These are phyloP conservation scores for Russula earlei DNA, from an alignment of 768 basidiomycete species.

Conservation along the genomic window DNA sequence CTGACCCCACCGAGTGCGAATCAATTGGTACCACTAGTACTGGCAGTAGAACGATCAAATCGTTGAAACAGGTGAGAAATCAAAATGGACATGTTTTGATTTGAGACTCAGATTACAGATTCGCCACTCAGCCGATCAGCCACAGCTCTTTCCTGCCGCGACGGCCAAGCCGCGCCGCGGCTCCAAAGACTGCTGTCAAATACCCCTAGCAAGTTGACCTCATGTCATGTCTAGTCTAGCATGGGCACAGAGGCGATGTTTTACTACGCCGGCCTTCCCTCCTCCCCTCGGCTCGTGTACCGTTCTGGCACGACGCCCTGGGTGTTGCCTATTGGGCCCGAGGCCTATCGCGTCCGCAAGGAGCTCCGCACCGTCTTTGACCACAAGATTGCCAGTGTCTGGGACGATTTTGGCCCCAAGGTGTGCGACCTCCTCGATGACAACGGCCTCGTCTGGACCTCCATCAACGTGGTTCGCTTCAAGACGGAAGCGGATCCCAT, in stretches of 20 bases:
- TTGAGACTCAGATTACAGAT: no score
- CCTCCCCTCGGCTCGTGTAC: not conserved
- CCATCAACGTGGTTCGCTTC: not conserved
- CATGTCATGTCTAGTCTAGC: no score
- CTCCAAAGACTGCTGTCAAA: no score
- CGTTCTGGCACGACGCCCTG: not conserved
- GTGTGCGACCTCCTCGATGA: not conserved
- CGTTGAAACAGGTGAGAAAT: no score
- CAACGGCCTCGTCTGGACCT: not conserved
- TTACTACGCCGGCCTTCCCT: not conserved
- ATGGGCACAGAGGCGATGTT: not conserved
- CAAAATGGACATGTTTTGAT: no score
- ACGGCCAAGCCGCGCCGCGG: no score
- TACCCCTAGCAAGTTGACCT: no score
- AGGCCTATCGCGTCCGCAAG: not conserved
- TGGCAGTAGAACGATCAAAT: no score
- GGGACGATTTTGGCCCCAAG: not conserved
- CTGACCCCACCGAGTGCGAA: no score
- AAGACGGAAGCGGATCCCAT: rapidly evolving
- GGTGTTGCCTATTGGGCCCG: not conserved
- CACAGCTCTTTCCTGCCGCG: no score
- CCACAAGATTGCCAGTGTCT: not conserved
- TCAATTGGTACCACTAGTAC: no score
- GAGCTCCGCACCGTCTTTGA: not conserved
- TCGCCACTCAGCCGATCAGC: no score